Base-by-base conservation (phyloP, 805 yeast genomes). In the Monosporozyma servazzii region DNA sequence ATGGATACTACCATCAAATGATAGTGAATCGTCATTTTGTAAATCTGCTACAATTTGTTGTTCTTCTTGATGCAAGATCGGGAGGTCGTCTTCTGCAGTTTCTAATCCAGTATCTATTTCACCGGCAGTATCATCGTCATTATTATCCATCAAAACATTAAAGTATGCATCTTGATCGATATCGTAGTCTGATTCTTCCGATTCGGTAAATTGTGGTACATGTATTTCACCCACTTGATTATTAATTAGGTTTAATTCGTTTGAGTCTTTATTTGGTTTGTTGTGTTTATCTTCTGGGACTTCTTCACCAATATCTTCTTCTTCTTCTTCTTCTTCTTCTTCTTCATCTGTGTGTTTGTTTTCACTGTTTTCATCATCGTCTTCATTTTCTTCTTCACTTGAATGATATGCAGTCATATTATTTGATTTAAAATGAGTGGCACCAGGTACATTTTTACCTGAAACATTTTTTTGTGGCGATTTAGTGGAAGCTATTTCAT, bases 281-380 rank as follows among this genome's bases (percentile, higher is more conserved):
- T 10, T 30, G 3, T 15, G n/a, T 20, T 41, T 21, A 41, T 21
- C 29, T 6, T 41, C 60, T 23, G 58, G 52, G 2, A 76, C 66
- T 44, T 77, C 85, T 62, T 81, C 86, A 20, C 86, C 86, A 25
- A 80, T 71, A 64, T 80, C 86, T 61, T 57, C 55, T n/a, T 53
- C 48, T 3, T 42, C 20, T 41, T 17, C 20, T 47, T 37, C 21
- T 33, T 5, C 33, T 18, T 21, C 44, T n/a, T 25, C 17, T 57
- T 48, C 48, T 55, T 31, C 27, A 54, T 50, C 37, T 43, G 37
- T 18, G 10, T 37, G 20, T 8, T 17, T 18, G 18, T 15, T 18
- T 3, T 37, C 41, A 15, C 18, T 17, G 5, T 37, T 18, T 37
- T 37, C 37, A 9, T 44, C 47, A 10, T 29, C 18, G 6, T 18